A percentile compares a stretch with the other conserved stretches of the same genome.
Evolutionary conservation across 495 filamentous ascomycete species (phyloP).

Genomic region (Neurospora sp.): DNA sequence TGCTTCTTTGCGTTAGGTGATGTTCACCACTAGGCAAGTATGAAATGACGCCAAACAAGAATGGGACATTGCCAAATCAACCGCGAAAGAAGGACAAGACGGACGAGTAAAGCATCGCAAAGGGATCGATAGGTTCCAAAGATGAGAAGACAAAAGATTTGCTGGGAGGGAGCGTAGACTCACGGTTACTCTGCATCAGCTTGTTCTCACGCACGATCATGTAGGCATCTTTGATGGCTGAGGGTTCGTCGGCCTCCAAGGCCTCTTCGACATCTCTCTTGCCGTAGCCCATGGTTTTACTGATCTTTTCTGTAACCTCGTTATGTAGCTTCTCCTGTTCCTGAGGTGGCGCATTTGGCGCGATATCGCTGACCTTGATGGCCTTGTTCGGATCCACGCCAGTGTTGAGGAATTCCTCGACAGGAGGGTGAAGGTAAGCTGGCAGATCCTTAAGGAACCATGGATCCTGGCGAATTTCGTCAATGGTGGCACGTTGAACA

Average conservation of each 20-base stretch:
- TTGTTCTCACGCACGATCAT: constrained; percentile 96
- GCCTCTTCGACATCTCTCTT: constrained; percentile 93
- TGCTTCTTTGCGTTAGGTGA: constrained; percentile 14
- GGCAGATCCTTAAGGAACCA: constrained; percentile 89
- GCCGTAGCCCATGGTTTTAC: constrained; percentile 94
- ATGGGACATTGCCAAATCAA: not conserved
- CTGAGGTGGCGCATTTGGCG: constrained; percentile 61
- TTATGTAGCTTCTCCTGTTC: constrained; percentile 85
- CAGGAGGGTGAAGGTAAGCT: constrained; percentile 75
- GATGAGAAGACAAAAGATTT: not conserved
- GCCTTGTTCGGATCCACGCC: constrained; percentile 86
- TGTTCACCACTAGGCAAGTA: constrained; percentile 1
- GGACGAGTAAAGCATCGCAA: not conserved
- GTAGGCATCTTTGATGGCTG: constrained; percentile 97
- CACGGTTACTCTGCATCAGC: constrained; percentile 90
- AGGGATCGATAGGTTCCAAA: not conserved
- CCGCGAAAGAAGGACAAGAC: not conserved
- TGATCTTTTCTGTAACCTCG: constrained; percentile 85
- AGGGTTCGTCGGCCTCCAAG: constrained; percentile 80
- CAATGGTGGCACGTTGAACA: constrained; percentile 83
- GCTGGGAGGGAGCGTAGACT: constrained; percentile 25
- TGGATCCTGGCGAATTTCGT: constrained; percentile 85
- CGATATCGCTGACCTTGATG: constrained; percentile 69
- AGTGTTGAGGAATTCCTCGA: constrained; percentile 85
- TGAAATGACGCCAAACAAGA: not conserved